Evolutionary conservation across 169 alveolate species (phyloP).

Genomic region (Perkinsus olseni): DNA sequence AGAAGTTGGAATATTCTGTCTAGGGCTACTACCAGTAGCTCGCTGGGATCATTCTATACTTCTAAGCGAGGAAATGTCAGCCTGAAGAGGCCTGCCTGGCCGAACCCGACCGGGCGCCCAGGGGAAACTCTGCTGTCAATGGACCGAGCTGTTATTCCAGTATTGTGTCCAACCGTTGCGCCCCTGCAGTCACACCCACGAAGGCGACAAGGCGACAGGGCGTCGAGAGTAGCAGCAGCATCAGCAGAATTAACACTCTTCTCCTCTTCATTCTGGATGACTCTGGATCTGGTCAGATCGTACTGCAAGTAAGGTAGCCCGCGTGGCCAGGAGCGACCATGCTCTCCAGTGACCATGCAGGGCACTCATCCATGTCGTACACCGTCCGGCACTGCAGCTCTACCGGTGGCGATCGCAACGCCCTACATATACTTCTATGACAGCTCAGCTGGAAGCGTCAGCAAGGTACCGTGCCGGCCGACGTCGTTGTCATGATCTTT

Average conservation of each 20-base stretch:
- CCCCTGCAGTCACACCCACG: background rate
- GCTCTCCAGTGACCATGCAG: too few species aligned
- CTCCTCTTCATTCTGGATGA: background rate
- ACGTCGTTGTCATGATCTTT: conserved; percentile 27
- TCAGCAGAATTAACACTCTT: background rate
- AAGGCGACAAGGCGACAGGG: background rate
- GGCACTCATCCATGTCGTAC: background rate
- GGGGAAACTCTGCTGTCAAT: too few species aligned
- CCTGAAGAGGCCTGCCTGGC: too few species aligned
- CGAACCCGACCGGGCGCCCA: too few species aligned
- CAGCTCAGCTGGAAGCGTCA: background rate
- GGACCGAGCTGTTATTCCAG: background rate
- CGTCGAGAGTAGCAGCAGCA: background rate
- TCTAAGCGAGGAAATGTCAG: too few species aligned
- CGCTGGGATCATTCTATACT: too few species aligned
- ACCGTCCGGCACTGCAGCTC: background rate
- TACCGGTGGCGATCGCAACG: conserved; percentile 1
- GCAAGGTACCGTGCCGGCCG: background rate
- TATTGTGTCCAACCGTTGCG: background rate
- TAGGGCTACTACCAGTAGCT: too few species aligned
- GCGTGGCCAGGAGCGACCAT: background rate
- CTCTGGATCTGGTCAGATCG: background rate
- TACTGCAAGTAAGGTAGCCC: background rate
- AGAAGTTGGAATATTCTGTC: too few species aligned
- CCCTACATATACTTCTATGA: conserved; percentile 7